A percentile compares a stretch with the other conserved stretches of the same genome.
Evolutionary conservation across 257 asterid genomes (phyloP).

Genomic region (Dorcoceras hygrometricum): DNA sequence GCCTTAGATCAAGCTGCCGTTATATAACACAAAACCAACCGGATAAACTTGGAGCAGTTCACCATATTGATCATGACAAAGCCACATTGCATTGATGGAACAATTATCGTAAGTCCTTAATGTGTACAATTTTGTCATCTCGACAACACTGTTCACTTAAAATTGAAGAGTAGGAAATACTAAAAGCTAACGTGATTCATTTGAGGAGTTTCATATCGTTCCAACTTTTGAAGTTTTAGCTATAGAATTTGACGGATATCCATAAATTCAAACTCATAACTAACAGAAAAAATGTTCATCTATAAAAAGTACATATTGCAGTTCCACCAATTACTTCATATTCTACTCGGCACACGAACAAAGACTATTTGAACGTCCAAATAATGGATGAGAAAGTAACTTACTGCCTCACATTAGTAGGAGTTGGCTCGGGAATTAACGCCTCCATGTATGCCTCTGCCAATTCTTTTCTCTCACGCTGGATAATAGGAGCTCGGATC

Average conservation of each 20-base stretch:
- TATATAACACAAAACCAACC: not conserved
- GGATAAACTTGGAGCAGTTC: slow-evolving; percentile 3
- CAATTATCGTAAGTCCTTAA: slow-evolving; percentile 7
- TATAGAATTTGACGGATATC: slow-evolving; percentile 3
- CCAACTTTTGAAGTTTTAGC: slow-evolving; percentile 1
- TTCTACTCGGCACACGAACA: slow-evolving; percentile 13
- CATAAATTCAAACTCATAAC: slow-evolving; percentile 16
- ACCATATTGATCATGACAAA: not conserved
- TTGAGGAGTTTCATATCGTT: too few species aligned
- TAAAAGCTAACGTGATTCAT: too few species aligned
- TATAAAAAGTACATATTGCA: slow-evolving; percentile 1
- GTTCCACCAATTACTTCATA: slow-evolving; percentile 19
- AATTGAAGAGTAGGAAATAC: too few species aligned
- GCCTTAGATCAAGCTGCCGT: slow-evolving; percentile 18
- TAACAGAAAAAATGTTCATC: not conserved
- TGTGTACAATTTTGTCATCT: not conserved
- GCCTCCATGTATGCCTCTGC: slow-evolving; percentile 96
- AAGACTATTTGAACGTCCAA: slow-evolving; percentile 10
- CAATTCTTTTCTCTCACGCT: slow-evolving; percentile 66
- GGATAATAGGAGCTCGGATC: slow-evolving; percentile 68
- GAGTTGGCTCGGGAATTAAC: slow-evolving; percentile 89
- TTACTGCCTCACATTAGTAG: slow-evolving; percentile 72
- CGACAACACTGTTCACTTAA: not conserved
- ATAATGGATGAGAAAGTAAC: slow-evolving; percentile 22
- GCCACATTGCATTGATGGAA: slow-evolving; percentile 5